Base-by-base conservation (phyloP, 2,329 filamentous ascomycete species). In the Thelonectria blattea region DNA sequence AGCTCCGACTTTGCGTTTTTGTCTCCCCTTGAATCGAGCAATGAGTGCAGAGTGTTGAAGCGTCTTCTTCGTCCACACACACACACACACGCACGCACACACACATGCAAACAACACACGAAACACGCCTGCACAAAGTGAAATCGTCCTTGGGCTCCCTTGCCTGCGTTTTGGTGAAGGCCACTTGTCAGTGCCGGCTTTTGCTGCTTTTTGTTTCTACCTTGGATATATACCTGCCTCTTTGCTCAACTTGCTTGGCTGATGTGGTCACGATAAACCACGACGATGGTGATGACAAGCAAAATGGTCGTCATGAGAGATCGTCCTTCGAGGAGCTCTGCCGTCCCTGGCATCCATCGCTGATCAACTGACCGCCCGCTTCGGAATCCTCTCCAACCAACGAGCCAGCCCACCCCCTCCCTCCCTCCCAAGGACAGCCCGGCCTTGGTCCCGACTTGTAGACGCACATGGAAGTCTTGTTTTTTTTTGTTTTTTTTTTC, bases 171-270 rank as follows among this genome's bases (percentile, higher is more conserved):
- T 60, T 48, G 48, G 61, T 42, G 53, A 50, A 60, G 63, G 58
- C 47, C 34, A 53, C 60, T 70, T 58, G 65, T 69, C 65, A 69
- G 63, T 67, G 51, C 64, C 62, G 55, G 60, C 62, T 58, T 68
- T 58, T 63, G 62, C 64, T 70, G 45, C 53, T 60, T 57, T 62
- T 67, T 59, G 61, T 58, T 62, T 67, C 61, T 70, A 69, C 43
- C 43, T 37, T 30, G 14, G 34, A 20, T 46, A 46, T 27, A 15
- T 46, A 67, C 60, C 64, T 63, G 60, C 54, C 52, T 30, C 59
- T 58, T 30, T 51, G 47, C 60, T 61, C 61, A 41, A 61, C 63
- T 62, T 62, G 50, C 55, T 68, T 61, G 49, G 54, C 56, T 64
- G 63, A 66, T 56, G 61, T 45, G 56, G 57, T 55, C 27, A 30